Evolutionary conservation across 352 stramenopile species (phyloP).

Genomic region (Globisporangium viniferum): DNA sequence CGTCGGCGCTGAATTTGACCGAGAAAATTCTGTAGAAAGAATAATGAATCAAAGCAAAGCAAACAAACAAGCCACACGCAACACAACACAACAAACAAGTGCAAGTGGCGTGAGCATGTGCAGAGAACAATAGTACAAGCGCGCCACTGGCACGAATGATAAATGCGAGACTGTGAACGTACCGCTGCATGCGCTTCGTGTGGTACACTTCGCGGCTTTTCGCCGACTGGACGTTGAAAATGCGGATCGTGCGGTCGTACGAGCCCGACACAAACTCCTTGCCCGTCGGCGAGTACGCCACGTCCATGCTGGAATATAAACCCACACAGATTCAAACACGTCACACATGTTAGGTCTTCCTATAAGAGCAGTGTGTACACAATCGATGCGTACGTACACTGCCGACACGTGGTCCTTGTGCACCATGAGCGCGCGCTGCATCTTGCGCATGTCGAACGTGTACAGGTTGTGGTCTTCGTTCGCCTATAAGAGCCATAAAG

Average conservation of each 20-base stretch:
- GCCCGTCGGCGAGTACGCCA: conserved; percentile 97
- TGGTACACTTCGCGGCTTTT: conserved; percentile 95
- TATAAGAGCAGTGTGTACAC: background rate
- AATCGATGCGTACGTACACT: conserved; percentile 67
- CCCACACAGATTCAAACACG: background rate
- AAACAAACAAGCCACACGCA: background rate
- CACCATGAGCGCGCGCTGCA: conserved; percentile 91
- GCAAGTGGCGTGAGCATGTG: background rate
- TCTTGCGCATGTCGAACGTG: conserved; percentile 99
- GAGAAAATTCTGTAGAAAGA: conserved; percentile 59
- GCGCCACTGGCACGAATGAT: background rate
- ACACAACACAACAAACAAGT: background rate
- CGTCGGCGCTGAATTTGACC: conserved; percentile 84
- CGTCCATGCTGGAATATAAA: conserved; percentile 82
- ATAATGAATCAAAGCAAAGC: background rate
- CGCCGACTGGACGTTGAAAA: conserved; percentile 91
- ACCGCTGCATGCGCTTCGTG: conserved; percentile 98
- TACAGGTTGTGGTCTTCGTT: conserved; percentile 99
- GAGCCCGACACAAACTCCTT: conserved; percentile 97
- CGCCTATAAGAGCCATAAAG: conserved; percentile 39
- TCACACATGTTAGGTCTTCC: background rate
- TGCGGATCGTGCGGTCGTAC: conserved; percentile 98
- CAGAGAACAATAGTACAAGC: conserved; percentile 4
- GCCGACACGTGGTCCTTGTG: conserved; percentile 99
- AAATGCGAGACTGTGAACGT: conserved; percentile 13